Base-by-base conservation (phyloP, 331 rosid genomes). In the Rosa hybrid region DNA sequence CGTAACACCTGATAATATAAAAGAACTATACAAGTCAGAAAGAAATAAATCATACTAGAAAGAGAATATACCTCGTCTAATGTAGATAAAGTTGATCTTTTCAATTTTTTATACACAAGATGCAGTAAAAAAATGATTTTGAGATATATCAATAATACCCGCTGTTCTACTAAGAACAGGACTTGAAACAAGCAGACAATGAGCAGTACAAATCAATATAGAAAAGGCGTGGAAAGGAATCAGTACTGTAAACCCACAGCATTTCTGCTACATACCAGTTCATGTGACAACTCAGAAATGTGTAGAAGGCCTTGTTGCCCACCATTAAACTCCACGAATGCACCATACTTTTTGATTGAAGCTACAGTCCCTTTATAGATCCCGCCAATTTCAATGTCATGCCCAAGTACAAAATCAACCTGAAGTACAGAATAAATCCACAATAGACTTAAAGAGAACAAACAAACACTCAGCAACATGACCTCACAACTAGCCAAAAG, bases 261-360 rank as follows among this genome's bases (percentile, higher is more conserved):
- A 72, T 14, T 70, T 56, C 44, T 77, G 68, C 11, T 69, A 81
- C 94, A 74, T 93, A 95, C 98, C 11, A 90, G 94, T 70, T 88
- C 93, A 72, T 90, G 94, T 62, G 97, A 91, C 87, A 95, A 85
- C 93, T 95, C 99, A 68, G 98, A 95, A 81, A 95, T 91, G 87
- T 95, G 99, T 64, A 95, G 92, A 87, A 95, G 94, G 71, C 99
- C 99, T 83, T 90, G 96, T 81, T 93, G 93, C 69, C 99, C 99
- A 83, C 98, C 99, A 84, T 93, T 93, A 75, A 95, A 90, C 90
- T 95, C 99, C 72, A 95, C 92, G 82, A 93, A 95, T 23, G 98
- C 99, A 67, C 99, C 99, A 72, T 91, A 95, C 84, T 95, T 98
- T 87, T 95, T 92, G 80, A 91, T 65, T 27, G 92, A 84, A 69